Conservation (phyloP, 768 basidiomycete species). For the Leucogyrophana mollusca region DNA sequence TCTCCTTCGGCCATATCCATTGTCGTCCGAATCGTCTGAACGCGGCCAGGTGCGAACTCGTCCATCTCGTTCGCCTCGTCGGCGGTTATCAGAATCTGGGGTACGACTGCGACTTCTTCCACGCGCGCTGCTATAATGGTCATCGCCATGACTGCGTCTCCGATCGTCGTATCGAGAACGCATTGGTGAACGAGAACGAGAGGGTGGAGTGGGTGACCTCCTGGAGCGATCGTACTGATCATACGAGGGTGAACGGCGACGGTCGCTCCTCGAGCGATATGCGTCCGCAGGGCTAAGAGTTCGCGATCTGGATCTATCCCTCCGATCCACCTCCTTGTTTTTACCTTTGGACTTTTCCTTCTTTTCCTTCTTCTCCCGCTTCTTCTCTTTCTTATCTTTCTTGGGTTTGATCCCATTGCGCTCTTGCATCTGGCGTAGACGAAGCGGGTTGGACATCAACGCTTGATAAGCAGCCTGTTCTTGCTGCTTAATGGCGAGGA, state of each 20-base stretch:
- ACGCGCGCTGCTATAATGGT: slow-evolving; percentile 15
- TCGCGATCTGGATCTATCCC: slow-evolving; percentile 32
- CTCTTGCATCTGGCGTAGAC: slow-evolving; percentile 77
- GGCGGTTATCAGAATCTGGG: slow-evolving; percentile 19
- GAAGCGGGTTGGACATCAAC: slow-evolving; percentile 82
- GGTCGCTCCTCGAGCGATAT: slow-evolving; percentile 28
- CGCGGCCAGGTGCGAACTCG: slow-evolving; percentile 41
- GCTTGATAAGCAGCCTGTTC: slow-evolving; percentile 92
- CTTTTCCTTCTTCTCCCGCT: slow-evolving; percentile 52
- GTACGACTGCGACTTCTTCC: slow-evolving; percentile 28
- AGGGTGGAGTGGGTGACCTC: slow-evolving; percentile 47
- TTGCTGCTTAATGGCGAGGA: slow-evolving; percentile 97
- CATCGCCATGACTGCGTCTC: slow-evolving; percentile 11
- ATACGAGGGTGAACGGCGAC: slow-evolving; percentile 28
- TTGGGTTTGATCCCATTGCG: slow-evolving; percentile 79
- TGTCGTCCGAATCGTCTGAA: slow-evolving; percentile 54
- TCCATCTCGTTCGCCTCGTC: slow-evolving; percentile 9
- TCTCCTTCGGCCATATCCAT: slow-evolving; percentile 27
- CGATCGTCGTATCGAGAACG: slow-evolving; percentile 19
- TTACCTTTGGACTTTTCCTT: slow-evolving; percentile 25
- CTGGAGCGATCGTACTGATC: slow-evolving; percentile 30
- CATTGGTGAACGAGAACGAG: slow-evolving; percentile 48
- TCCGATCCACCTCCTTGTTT: slow-evolving; percentile 13
- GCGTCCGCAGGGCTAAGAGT: slow-evolving; percentile 28
- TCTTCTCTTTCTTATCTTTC: slow-evolving; percentile 68